Base-by-base conservation (phyloP, 2,329 filamentous ascomycete species). In the Boeremia lycopersici region DNA sequence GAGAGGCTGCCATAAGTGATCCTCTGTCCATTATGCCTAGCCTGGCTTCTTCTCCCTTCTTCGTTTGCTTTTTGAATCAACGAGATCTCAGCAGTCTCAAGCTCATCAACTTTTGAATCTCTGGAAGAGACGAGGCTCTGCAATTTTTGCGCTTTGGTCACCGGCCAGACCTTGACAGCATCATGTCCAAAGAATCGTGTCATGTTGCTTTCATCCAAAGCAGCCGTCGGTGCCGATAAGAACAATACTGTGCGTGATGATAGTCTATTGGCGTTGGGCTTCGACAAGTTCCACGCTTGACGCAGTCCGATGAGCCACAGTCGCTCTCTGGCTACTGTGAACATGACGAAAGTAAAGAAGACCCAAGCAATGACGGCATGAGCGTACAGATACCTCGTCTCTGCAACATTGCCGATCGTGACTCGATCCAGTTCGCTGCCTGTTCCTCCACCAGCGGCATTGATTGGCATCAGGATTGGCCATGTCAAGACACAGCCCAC, bases 261-360 rank as follows among this genome's bases (percentile, higher is more conserved):
- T 40, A 97, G 86, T 53, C 93, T 89, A 68, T 88, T 89, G 48
- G 91, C 84, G 72, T 96, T 96, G 42, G 90, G 81, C 10, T 92
- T 91, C 10, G 91, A 93, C 50, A 96, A 84, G 35, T 96, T 85
- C 77, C 96, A 97, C 0, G 93, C 93, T 77, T 98, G 93, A 60
- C 93, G 89, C 46, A 98, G 78, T 69, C 96, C 96, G 79, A 97
- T 89, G 76, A 91, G 96, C 82, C 88, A 96, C 65, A 98, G 89
- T 71, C 86, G 88, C 75, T 98, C 93, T 53, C 93, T 85, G 51
- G 92, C 89, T 59, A 98, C 86, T 69, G 91, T 88, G 76, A 90
- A 95, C 74, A 98, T 88, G 61, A 98, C 82, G 71, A 98, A 98
- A 40, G 85, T 77, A 74, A 89, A 92, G 77, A 91, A 98, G 44